A percentile compares a stretch with the other conserved stretches of the same genome.
Evolutionary conservation across 176 grass and related monocot species (phyloP).

Genomic region (Juncus effusus): DNA sequence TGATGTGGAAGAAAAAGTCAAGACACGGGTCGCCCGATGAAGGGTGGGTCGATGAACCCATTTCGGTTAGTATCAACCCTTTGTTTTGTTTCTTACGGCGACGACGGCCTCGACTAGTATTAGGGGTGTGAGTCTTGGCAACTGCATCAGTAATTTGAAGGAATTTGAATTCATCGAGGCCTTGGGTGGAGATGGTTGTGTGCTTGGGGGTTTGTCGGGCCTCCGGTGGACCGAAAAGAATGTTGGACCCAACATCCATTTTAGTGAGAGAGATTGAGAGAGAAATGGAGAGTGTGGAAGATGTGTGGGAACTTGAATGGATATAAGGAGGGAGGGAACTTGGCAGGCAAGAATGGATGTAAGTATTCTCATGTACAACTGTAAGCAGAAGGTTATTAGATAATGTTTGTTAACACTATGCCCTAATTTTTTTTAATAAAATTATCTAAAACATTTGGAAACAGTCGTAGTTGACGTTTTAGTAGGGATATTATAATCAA

Average conservation of each 20-base stretch:
- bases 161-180: neutral
- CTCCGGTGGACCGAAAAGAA: constrained; percentile 35
- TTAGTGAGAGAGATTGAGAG: neutral
- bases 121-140: constrained; percentile 24
- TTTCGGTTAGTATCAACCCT: constrained; percentile 33
- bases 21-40: constrained; percentile 49
- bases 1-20: constrained; percentile 73
- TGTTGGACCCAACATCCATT: neutral
- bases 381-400: no score
- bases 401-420: no score
- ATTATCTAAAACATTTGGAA: no score
- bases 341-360: constrained; percentile 37
- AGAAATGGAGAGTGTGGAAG: neutral
- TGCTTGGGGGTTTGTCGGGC: neutral
- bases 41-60: constrained; percentile 32
- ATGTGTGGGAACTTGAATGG: neutral
- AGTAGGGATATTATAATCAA: no score
- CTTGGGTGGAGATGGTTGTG: neutral
- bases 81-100: constrained; percentile 1
- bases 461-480: no score
- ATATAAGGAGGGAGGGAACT: constrained; percentile 37
- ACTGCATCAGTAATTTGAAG: constrained; percentile 10
- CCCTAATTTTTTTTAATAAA: no score
- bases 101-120: neutral
- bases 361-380: neutral